Conservation (phyloP, 306 rosid genomes). For the Castanopsis chinensis region DNA sequence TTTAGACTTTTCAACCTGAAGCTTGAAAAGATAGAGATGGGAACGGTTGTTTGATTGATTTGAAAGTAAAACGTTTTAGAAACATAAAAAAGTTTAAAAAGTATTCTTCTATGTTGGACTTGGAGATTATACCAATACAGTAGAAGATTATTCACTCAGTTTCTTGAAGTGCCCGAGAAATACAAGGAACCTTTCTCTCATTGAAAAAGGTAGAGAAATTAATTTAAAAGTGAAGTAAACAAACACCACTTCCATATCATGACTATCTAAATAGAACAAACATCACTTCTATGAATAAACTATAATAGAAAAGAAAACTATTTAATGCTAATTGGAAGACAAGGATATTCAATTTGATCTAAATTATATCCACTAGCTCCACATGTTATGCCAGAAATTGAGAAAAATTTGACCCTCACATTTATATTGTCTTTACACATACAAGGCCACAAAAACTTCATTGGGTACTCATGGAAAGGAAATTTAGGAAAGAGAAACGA, state of each 20-base stretch:
- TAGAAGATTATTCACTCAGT: slow-evolving; percentile 28
- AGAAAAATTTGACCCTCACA: slow-evolving; percentile 6
- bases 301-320: neutral
- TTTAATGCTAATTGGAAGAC: slow-evolving; percentile 1
- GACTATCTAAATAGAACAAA: too few species aligned
- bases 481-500: neutral
- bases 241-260: neutral
- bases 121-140: neutral
- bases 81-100: slow-evolving; percentile 38
- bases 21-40: slow-evolving; percentile 40
- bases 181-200: slow-evolving; percentile 12
- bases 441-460: neutral
- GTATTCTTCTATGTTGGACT: slow-evolving; percentile 24
- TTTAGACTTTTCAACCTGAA: slow-evolving; percentile 28
- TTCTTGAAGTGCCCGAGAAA: neutral
- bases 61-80: slow-evolving; percentile 29
- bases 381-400: slow-evolving; percentile 10
- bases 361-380: slow-evolving; percentile 6
- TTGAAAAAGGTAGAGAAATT: neutral
- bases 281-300: too few species aligned
- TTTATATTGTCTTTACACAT: slow-evolving; percentile 1
- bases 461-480: neutral
- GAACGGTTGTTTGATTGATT: slow-evolving; percentile 20
- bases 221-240: neutral
- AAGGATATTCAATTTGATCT: neutral